Evolutionary conservation across 805 yeast species (phyloP), one percentile per base, ranked within the genome.

Genomic region (Starmerella powellii): DNA sequence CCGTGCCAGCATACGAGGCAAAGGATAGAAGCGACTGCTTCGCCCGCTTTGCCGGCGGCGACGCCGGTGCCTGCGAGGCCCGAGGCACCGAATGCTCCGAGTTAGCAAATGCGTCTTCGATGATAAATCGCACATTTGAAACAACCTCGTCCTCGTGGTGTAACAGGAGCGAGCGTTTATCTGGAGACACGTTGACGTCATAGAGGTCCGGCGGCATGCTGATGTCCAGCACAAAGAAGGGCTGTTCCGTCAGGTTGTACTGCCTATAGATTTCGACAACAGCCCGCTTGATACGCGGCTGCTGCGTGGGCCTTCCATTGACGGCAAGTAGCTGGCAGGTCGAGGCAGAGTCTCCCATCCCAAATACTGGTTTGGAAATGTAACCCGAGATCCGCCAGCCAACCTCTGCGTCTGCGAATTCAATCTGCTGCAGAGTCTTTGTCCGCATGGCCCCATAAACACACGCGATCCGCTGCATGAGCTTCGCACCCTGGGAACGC

Each of bases 171-270:
- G 76, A 72, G 40, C 88, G 66, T 57, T 91, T 91, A 58, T 91
- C 96, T 0, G 98, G 97, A 0, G 95, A 78, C 1, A 91, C 81
- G 59, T 91, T 91, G 16, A 91, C 68, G 61, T 91, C 98, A n/a
- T 59, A 58, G 16, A 38, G 37, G 8, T 37, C 17, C 0, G 80
- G 66, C 31, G 71, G 68, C 5, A 84, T 56, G 12, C 55, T 53
- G 17, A 91, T 50, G 58, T 91, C 68, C 2, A 84, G 52, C 2
- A 85, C 66, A 37, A 81, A 66, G 10, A 75, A 72, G 0, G 97
- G 97, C 40, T 57, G 70, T 54, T 86, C 95, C 3, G 76, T 65
- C 52, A 74, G 70, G 50, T 86, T 87, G 59, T 71, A 84, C 29
- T 68, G 66, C 48, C 73, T 76, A 62, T 83, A 91, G 1, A 74